Evolutionary conservation across 2,329 filamentous ascomycete genomes (phyloP).

Genomic region (Monosporascus sp.): DNA sequence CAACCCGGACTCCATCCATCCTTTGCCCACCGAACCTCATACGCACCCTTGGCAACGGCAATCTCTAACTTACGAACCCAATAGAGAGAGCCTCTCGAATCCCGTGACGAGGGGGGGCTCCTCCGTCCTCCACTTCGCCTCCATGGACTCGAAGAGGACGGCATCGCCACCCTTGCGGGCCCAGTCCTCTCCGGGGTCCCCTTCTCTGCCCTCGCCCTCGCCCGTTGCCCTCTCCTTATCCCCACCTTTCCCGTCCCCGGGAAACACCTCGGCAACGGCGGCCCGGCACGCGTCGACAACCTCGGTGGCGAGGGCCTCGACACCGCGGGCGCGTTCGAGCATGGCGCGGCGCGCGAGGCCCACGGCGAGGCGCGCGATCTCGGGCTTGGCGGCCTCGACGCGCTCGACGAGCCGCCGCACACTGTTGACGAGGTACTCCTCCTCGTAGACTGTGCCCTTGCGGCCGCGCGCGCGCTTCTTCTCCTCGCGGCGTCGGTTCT

Average conservation of each 20-base stretch:
- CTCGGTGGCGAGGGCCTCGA: conserved; percentile 69
- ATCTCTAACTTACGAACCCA: conserved; percentile 33
- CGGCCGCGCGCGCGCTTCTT: conserved; percentile 91
- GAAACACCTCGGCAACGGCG: conserved; percentile 67
- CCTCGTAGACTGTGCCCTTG: conserved; percentile 96
- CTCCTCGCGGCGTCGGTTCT: conserved; percentile 86
- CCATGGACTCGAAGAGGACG: conserved; percentile 46
- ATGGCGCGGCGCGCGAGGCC: conserved; percentile 75
- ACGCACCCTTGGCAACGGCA: no score
- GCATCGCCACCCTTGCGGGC: conserved; percentile 44
- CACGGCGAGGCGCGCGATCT: conserved; percentile 69
- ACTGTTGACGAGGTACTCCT: conserved; percentile 91
- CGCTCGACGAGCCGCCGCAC: conserved; percentile 78
- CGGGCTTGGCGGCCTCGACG: conserved; percentile 65
- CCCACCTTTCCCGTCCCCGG: conserved; percentile 12
- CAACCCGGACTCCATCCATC: background rate
- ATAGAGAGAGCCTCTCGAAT: conserved; percentile 44
- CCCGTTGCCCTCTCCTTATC: conserved; percentile 9
- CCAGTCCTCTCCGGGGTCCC: conserved; percentile 23
- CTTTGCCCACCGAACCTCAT: background rate
- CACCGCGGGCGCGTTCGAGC: conserved; percentile 77
- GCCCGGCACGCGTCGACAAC: conserved; percentile 64
- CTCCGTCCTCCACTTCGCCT: conserved; percentile 39
- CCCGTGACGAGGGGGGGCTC: conserved; percentile 44
- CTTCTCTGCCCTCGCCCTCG: conserved; percentile 13